These are phyloP conservation scores for Tubosaeta sp. DNA, from an alignment of 768 basidiomycete species.

Conservation along the genomic window DNA sequence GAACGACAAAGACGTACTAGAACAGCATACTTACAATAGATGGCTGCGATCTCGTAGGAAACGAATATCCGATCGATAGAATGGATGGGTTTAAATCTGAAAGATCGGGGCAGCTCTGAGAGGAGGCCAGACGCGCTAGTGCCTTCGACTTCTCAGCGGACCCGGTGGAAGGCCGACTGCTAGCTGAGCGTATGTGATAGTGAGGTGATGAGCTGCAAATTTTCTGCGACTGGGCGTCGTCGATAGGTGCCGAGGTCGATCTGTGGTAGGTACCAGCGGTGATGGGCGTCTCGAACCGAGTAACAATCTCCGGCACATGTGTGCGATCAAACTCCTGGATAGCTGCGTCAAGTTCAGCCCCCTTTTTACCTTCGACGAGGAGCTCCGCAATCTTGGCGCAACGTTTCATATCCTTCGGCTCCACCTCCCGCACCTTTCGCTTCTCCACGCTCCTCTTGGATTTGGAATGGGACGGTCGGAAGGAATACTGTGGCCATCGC, in stretches of 20 bases:
- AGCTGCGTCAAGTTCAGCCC: slow-evolving; percentile 55
- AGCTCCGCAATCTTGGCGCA: slow-evolving; percentile 66
- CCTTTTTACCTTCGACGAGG: slow-evolving; percentile 63
- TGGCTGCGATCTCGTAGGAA: slow-evolving; percentile 39
- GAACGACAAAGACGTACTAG: neutral
- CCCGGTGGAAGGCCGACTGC: slow-evolving; percentile 19
- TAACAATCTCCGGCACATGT: slow-evolving; percentile 57
- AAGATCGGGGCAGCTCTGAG: slow-evolving; percentile 29
- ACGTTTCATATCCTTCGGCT: slow-evolving; percentile 53
- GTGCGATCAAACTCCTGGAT: slow-evolving; percentile 55
- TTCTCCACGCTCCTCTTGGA: slow-evolving; percentile 29
- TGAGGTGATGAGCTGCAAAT: slow-evolving; percentile 19
- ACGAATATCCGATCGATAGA: slow-evolving; percentile 24
- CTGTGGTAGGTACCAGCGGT: slow-evolving; percentile 68
- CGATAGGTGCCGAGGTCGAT: slow-evolving; percentile 58
- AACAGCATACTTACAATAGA: slow-evolving; percentile 43
- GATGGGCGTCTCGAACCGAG: slow-evolving; percentile 69
- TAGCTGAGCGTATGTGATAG: slow-evolving; percentile 21
- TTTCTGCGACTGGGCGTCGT: slow-evolving; percentile 36
- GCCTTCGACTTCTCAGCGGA: slow-evolving; percentile 1
- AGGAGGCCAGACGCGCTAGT: slow-evolving; percentile 4
- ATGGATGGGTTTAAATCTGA: slow-evolving; percentile 34
- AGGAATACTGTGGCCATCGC: slow-evolving; percentile 68
- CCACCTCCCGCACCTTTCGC: slow-evolving; percentile 34
- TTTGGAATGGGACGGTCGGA: slow-evolving; percentile 54